These are phyloP conservation scores for Vickermania spadyakhi DNA, from an alignment of 208 protist genomes.

Conservation along the genomic window DNA sequence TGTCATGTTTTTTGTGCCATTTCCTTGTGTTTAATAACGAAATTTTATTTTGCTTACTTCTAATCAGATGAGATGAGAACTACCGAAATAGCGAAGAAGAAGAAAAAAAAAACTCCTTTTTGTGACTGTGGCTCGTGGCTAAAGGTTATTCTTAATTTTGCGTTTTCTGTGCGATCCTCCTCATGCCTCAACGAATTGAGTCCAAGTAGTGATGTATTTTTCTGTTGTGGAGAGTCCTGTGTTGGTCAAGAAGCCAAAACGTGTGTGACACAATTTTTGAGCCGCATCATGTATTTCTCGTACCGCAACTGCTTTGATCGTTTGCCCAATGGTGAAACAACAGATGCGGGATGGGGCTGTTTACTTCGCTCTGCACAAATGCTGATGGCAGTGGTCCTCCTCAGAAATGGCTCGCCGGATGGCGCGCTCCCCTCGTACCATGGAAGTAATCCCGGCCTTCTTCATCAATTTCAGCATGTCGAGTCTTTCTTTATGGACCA, in stretches of 20 bases:
- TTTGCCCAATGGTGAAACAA: slow-evolving; percentile 48
- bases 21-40: too few relatives aligned
- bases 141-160: too few relatives aligned
- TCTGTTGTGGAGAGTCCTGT: slow-evolving; percentile 30
- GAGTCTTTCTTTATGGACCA: slow-evolving; percentile 39
- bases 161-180: not conserved
- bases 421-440: not conserved
- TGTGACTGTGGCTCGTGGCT: not conserved
- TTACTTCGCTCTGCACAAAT: slow-evolving; percentile 87
- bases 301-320: slow-evolving; percentile 63
- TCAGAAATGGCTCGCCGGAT: slow-evolving; percentile 17
- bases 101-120: not conserved
- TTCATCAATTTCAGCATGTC: not conserved
- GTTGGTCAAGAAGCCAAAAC: slow-evolving; percentile 18
- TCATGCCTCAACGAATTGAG: slow-evolving; percentile 3
- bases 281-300: slow-evolving; percentile 67
- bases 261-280: slow-evolving; percentile 16
- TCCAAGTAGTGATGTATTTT: slow-evolving; percentile 10
- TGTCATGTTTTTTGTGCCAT: too few relatives aligned
- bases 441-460: not conserved
- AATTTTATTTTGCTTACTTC: too few relatives aligned
- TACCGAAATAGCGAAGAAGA: too few relatives aligned
- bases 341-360: slow-evolving; percentile 86
- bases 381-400: slow-evolving; percentile 49
- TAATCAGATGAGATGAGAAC: too few relatives aligned